phyloP scores from a whole-genome alignment of 148 eudicot genomes.

The Chenopodium suecicum region DNA sequence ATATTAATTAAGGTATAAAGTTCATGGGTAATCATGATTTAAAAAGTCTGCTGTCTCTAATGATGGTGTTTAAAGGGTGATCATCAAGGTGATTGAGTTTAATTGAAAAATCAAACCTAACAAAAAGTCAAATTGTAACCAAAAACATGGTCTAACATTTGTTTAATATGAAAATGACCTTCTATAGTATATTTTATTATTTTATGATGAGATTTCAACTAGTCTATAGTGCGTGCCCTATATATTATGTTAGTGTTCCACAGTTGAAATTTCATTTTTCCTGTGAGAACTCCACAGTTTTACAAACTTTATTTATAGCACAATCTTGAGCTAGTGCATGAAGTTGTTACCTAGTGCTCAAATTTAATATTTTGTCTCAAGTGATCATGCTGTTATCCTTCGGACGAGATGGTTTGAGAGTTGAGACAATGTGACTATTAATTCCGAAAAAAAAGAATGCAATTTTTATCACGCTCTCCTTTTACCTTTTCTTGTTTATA shows the following conservation, averaged over 20 bases:
- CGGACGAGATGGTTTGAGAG: too few species aligned
- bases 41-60: slow-evolving; percentile 13
- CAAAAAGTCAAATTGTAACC: background rate
- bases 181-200: background rate
- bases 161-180: slow-evolving; percentile 10
- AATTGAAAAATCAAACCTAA: background rate
- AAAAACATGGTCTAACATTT: slow-evolving; percentile 8
- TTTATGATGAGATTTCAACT: background rate
- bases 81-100: background rate
- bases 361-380: background rate
- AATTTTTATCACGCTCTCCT: too few species aligned
- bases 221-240: slow-evolving; percentile 4
- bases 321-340: background rate
- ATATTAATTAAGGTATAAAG: background rate
- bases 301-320: background rate
- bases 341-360: background rate
- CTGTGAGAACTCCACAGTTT: background rate
- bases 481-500: too few species aligned
- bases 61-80: slow-evolving; percentile 20
- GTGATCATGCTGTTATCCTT: background rate
- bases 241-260: background rate
- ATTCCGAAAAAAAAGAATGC: too few species aligned
- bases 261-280: background rate
- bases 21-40: slow-evolving; percentile 16
- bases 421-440: too few species aligned